Evolutionary conservation across 169 alveolate genomes (phyloP), one percentile per base, ranked within the genome.

Genomic region (Plasmodium berghei): DNA sequence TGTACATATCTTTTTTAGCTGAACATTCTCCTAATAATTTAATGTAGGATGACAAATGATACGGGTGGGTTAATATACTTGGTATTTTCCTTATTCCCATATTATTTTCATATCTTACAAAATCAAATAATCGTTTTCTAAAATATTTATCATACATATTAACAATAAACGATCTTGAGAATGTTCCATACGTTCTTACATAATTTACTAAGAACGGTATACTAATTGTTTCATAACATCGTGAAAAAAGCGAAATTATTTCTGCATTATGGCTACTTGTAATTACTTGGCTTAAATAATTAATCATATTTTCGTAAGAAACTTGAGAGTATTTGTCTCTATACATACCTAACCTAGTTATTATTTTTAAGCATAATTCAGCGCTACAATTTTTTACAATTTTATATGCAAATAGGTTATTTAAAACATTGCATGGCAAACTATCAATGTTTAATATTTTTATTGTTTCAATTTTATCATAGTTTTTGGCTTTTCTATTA

Each of bases 201-300:
- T 92, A 93, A 92, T 93, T 94, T n/a, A 93, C 95, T 94, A 93
- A 77, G 54, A 93, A 93, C 34, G 96, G 96, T 34, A 93, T 88
- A 70, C 96, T 93, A 24, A 93, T 77, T 28, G 94, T 93, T 87
- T 93, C 94, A 87, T 93, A 92, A 64, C 94, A 63, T 61, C 96
- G 71, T 16, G 96, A 71, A 61, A 93, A 90, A 26, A 92, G 89
- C n/a, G 95, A 95, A 34, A 93, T 92, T 34, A 93, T 86, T 73
- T 93, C 96, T 16, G 96, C 94, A 52, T 92, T 72, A 63, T 91
- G 87, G 12, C 72, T 28, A 46, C 91, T 91, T 49, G 92, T 89
- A 24, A 92, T 83, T 45, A 87, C 24, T 45, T 63, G 63, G 54
- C 93, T 90, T 28, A 91, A 62, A 64, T 91, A 92, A 69, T 90